Base-by-base conservation (phyloP, 2,329 filamentous ascomycete species). In the Aspergillus niger region DNA sequence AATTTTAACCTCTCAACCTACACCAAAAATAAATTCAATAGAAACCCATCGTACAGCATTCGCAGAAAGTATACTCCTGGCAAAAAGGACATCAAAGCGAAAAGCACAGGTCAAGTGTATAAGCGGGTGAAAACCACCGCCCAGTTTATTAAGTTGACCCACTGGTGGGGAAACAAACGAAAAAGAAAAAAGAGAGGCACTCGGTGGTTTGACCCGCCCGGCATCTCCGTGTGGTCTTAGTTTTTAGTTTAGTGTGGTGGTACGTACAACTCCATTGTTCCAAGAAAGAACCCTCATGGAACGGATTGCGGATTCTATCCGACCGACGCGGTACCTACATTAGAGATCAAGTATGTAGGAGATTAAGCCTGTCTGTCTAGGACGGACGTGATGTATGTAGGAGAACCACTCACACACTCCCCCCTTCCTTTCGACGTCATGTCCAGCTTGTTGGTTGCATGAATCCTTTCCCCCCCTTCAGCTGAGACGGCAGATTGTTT, bases 401-500 rank as follows among this genome's bases (percentile, higher is more conserved):
- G 26, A 50, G 26, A 10, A 30, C 28, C 28, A 30, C 28, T 49
- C 30, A 26, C 47, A 50, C 47, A 49, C 15, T 13, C 26, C 47
- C 15, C 47, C 47, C 17, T 50, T 50, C 47, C 28, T 50, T n/a
- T 39, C 53, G 43, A 55, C 53, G 53, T 55, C 53, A 55, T 55
- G 53, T 30, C 28, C 28, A 11, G 28, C 28, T 11, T 30, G 28
- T 30, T 30, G 11, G 28, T 30, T 30, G 24, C 24, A 30, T 30
- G 10, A 10, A 15, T 30, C 24, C 20, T 22, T 39, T 39, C 22
- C 22, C 53, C 24, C 15, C n/a, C 39, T 43, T 20, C 53, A 55
- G 39, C 38, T 55, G 53, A 47, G 53, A 55, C 53, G 53, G 53
- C 53, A 55, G 39, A 44, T 55, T 63, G 65, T 67, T 66, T 67